Base-by-base conservation (phyloP, 768 basidiomycete species). In the Mycena sanguinolenta region DNA sequence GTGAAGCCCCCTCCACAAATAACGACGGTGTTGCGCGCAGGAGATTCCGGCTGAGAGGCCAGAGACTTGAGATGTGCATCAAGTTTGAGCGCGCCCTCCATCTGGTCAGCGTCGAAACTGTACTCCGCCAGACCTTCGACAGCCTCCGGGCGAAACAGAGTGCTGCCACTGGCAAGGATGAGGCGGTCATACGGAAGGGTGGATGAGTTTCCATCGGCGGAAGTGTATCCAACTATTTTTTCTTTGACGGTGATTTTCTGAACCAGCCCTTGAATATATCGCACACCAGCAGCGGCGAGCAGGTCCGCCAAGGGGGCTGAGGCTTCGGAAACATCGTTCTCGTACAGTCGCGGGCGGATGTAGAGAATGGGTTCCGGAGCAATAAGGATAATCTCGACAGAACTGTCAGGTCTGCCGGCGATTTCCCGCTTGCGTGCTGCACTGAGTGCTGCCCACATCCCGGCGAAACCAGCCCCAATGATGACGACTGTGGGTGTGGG, bases 341-440 rank as follows among this genome's bases (percentile, higher is more conserved):
- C 74, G 71, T 76, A 76, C 44, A 76, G 67, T 13, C 74, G 74
- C 30, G 74, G 74, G 9, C 75, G 70, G 30, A 76, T 65, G 50
- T 67, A 65, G 42, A 76, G 63, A 28, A 67, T 75, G 25, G 75
- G 74, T 63, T 76, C 75, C 14, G 75, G 75, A 34, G 74, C 74
- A 32, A 76, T 44, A 36, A 76, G 65, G 60, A 70, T 53, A 38
- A 76, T 69, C 13, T 71, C 74, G 25, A 73, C 65, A 27, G 58
- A 38, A 19, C 46, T 27, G 23, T 64, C 61, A 12, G 63, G 13
- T 30, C 65, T 65, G 27, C 65, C 68, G 1, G 70, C 69, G 39
- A 72, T 13, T 23, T 73, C 71, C 32, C 69, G 71, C 36, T 65
- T 70, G 63, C 70, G 69, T 12, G 63, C 66, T 2, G 75, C 71